Conservation (phyloP, 2,329 filamentous ascomycete species). For the Colletotrichum viniferum region DNA sequence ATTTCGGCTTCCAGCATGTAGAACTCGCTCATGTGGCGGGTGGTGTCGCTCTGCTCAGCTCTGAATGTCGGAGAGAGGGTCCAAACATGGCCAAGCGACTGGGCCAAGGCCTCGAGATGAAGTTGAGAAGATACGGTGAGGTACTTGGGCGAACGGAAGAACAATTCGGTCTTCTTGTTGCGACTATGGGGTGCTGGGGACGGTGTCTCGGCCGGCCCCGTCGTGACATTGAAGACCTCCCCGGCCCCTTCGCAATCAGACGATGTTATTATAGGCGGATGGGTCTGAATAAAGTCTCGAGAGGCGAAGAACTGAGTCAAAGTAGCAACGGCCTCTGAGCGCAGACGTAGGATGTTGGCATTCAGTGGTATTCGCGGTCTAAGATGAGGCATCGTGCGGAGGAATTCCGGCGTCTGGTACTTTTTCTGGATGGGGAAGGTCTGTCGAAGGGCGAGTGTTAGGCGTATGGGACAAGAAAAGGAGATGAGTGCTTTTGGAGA, state of each 20-base stretch:
- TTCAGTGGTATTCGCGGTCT: conserved; percentile 83
- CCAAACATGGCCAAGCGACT: conserved; percentile 91
- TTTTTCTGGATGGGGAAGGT: conserved; percentile 96
- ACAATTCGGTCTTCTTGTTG: conserved; percentile 52
- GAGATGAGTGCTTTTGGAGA: conserved; percentile 22
- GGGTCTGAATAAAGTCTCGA: conserved; percentile 78
- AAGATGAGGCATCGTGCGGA: conserved; percentile 87
- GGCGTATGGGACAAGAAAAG: neutral
- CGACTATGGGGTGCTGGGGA: conserved; percentile 34
- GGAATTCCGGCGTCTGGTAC: conserved; percentile 87
- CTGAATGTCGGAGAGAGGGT: conserved; percentile 92
- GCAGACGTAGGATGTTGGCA: conserved; percentile 77
- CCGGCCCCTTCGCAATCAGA: conserved; percentile 97
- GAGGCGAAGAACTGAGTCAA: conserved; percentile 77
- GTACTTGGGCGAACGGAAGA: conserved; percentile 90
- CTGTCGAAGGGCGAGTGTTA: conserved; percentile 46
- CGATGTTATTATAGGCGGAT: conserved; percentile 93
- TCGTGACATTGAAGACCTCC: conserved; percentile 81
- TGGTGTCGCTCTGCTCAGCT: conserved; percentile 91
- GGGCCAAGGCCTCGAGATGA: conserved; percentile 89
- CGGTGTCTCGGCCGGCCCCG: conserved; percentile 33
- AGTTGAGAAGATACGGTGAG: conserved; percentile 94
- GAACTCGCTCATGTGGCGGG: conserved; percentile 93
- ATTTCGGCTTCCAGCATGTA: conserved; percentile 98
- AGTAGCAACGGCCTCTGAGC: conserved; percentile 78